These are phyloP conservation scores for Biscutella laevigata DNA, from an alignment of 441 rosid species.

Conservation along the genomic window DNA sequence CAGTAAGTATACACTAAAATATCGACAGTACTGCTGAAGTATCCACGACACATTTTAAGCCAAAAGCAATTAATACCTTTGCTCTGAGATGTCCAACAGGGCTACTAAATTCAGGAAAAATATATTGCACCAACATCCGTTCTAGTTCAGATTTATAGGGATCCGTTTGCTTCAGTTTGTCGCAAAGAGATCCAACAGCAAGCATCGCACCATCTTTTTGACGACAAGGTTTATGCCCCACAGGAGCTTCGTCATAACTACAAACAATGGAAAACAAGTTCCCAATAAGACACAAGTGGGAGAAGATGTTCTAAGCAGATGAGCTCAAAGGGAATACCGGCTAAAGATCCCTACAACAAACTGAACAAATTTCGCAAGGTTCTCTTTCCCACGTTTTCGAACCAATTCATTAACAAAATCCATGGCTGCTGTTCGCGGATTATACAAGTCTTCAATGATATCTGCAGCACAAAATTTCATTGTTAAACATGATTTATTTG, in stretches of 20 bases:
- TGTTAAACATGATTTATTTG: not conserved
- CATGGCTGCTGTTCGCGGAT: slow-evolving; percentile 83
- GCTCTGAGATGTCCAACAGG: slow-evolving; percentile 97
- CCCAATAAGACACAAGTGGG: slow-evolving; percentile 9
- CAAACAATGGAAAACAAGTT: slow-evolving; percentile 21
- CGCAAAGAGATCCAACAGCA: slow-evolving; percentile 94
- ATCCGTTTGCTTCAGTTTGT: slow-evolving; percentile 88
- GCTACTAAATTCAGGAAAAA: slow-evolving; percentile 86
- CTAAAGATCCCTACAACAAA: slow-evolving; percentile 64
- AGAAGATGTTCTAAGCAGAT: slow-evolving; percentile 5
- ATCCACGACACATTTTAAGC: not conserved
- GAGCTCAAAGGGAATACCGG: slow-evolving; percentile 36
- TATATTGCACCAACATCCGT: slow-evolving; percentile 89
- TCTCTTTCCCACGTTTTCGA: slow-evolving; percentile 73
- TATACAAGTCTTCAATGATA: slow-evolving; percentile 82
- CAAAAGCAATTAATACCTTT: slow-evolving; percentile 63
- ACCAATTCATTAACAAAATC: slow-evolving; percentile 87
- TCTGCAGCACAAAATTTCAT: slow-evolving; percentile 31
- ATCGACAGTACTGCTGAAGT: not conserved
- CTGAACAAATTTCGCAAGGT: slow-evolving; percentile 65
- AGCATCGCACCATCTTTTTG: slow-evolving; percentile 87
- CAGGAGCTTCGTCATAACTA: slow-evolving; percentile 58
- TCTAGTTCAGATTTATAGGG: slow-evolving; percentile 96
- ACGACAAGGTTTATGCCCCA: slow-evolving; percentile 53
- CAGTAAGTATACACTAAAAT: not conserved